A percentile compares a stretch with the other conserved stretches of the same genome.
Conservation (phyloP, 345 rosid species). For the Sapria himalayana region DNA sequence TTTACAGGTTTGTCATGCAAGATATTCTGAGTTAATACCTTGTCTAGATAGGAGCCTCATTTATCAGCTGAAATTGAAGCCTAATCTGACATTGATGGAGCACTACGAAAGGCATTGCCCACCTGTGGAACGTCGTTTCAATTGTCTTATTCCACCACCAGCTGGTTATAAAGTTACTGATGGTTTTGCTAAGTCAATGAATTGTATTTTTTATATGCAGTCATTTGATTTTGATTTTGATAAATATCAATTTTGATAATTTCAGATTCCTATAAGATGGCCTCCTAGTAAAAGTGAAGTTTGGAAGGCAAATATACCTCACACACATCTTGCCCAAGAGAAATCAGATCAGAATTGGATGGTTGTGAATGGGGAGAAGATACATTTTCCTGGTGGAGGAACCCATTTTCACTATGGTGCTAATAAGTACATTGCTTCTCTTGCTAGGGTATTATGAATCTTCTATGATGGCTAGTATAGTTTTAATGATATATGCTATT, state of each 20-base stretch:
- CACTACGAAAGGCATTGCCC: conserved; percentile 94
- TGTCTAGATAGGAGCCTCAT: conserved; percentile 74
- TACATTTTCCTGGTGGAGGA: conserved; percentile 95
- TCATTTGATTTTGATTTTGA: conserved; percentile 17
- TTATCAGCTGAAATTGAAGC: conserved; percentile 61
- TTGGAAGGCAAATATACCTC: conserved; percentile 94
- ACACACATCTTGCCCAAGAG: conserved; percentile 85
- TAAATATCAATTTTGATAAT: conserved; percentile 20
- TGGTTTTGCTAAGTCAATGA: neutral
- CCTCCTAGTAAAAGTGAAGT: conserved; percentile 93
- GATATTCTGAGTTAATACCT: conserved; percentile 71
- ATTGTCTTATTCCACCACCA: conserved; percentile 84
- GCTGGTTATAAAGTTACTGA: conserved; percentile 54
- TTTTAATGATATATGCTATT: no score
- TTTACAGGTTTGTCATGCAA: conserved; percentile 54
- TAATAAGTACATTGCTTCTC: conserved; percentile 71
- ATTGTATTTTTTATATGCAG: conserved; percentile 5
- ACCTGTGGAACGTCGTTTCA: conserved; percentile 59
- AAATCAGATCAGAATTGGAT: conserved; percentile 99
- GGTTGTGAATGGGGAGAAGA: conserved; percentile 87
- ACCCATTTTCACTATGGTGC: conserved; percentile 95
- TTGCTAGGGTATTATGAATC: conserved; percentile 58
- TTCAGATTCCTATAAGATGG: conserved; percentile 86
- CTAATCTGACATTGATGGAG: conserved; percentile 69
- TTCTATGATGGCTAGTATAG: no score